Evolutionary conservation across 1,284 basidiomycete genomes (phyloP), one percentile per base, ranked within the genome.

Genomic region (Caloboletus inedulis): DNA sequence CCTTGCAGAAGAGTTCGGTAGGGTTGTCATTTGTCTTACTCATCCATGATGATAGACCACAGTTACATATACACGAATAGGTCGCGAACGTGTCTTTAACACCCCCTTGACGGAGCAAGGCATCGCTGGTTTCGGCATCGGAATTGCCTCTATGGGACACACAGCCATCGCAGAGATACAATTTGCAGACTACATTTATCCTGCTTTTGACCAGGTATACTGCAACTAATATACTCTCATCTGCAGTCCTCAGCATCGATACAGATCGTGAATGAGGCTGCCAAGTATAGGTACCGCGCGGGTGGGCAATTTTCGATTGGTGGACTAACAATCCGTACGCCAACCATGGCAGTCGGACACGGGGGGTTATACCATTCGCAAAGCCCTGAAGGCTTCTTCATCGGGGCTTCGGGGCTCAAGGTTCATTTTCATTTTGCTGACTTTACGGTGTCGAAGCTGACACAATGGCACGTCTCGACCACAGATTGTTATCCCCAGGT

Each of bases 101-200:
- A 96, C 94, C 0, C 93, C 94, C 6, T 69, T 96, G 49, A 94
- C 91, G 0, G 94, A 96, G 66, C 93, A 98, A 71, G 94, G 94
- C 6, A 96, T 98, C 51, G 93, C 91, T 40, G 94, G 94, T 8
- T 97, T 98, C 62, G 94, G 89, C 0, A 94, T 98, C 47, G 94
- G 95, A 4, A 70, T 96, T 53, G 93, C 95, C 0, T 78, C 88
- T 14, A 95, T 97, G 84, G 94, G 94, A 0, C 92, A 94, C 51
- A 94, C 92, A 4, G 92, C 94, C 1, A 94, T 98, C 51, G 95
- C 93, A 39, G 94, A 98, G 72, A 92, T 98, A 53, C 94, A 90
- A 62, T 91, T 91, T 57, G 81, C 85, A 2, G 89, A 92, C 62
- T 92, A 94, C 66, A 94, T 94, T 53, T 93, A 78, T 65, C 93